A percentile compares a stretch with the other conserved stretches of the same genome.
These are phyloP conservation scores for Rutstroemia sp. DNA, from an alignment of 2,329 filamentous ascomycete genomes.

Conservation along the genomic window DNA sequence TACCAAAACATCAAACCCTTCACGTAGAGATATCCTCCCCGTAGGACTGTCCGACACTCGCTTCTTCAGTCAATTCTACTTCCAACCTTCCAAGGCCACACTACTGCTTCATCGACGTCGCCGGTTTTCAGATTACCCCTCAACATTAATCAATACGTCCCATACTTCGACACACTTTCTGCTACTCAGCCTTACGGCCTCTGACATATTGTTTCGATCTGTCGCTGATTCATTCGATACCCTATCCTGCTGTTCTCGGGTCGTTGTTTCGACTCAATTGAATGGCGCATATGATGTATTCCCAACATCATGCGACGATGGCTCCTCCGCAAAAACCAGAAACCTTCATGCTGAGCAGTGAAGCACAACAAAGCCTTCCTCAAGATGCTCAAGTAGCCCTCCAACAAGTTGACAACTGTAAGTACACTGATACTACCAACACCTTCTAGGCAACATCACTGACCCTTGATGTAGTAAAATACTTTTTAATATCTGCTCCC, in stretches of 20 bases:
- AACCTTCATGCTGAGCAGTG: conserved; percentile 96
- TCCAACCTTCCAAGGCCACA: conserved; percentile 12
- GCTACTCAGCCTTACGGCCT: conserved; percentile 17
- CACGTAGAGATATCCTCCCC: conserved; percentile 10
- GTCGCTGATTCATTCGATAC: conserved; percentile 16
- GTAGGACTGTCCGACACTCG: conserved; percentile 19
- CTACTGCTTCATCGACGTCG: conserved; percentile 27
- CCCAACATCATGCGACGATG: conserved; percentile 73
- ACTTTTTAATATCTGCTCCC: conserved; percentile 97
- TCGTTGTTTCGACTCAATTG: conserved; percentile 27
- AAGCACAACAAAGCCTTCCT: conserved; percentile 92
- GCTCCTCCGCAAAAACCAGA: conserved; percentile 92
- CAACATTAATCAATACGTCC: conserved; percentile 12
- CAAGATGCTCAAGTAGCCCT: conserved; percentile 95
- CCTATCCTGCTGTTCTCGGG: conserved; percentile 12
- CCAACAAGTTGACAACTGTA: conserved; percentile 96
- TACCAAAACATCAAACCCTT: conserved; percentile 8
- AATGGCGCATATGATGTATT: conserved; percentile 56
- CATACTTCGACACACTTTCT: conserved; percentile 10
- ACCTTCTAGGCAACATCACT: conserved; percentile 12
- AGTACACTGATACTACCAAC: conserved; percentile 33
- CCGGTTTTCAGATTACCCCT: conserved; percentile 12
- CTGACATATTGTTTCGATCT: conserved; percentile 23
- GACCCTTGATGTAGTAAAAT: conserved; percentile 65
- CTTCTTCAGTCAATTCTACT: conserved; percentile 15